Conservation (phyloP, 805 yeast species). For the Nakazawaea pomicola region DNA sequence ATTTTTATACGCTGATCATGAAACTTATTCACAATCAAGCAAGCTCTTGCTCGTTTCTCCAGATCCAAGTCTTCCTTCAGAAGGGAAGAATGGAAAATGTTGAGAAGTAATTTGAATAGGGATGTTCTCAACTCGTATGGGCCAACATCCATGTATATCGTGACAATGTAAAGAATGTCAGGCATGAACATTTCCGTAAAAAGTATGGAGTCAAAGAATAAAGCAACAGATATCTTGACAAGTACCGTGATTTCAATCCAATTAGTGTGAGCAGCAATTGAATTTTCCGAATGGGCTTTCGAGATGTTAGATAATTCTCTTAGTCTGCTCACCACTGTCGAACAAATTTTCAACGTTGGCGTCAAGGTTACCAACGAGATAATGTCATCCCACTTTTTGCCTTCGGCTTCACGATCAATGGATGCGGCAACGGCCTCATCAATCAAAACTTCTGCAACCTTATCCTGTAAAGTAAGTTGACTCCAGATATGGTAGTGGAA, state of each 20-base stretch:
- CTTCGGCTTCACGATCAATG: slow-evolving; percentile 73
- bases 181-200: slow-evolving; percentile 63
- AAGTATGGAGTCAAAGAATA: slow-evolving; percentile 65
- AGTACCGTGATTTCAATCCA: slow-evolving; percentile 72
- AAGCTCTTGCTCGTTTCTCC: slow-evolving; percentile 35
- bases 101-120: slow-evolving; percentile 56
- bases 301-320: slow-evolving; percentile 48
- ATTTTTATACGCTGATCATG: slow-evolving; percentile 63
- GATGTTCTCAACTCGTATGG: slow-evolving; percentile 53
- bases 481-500: slow-evolving; percentile 66
- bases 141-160: slow-evolving; percentile 52
- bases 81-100: slow-evolving; percentile 65
- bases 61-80: slow-evolving; percentile 48
- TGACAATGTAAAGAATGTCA: slow-evolving; percentile 63
- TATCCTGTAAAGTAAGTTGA: slow-evolving; percentile 54
- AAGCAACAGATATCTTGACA: slow-evolving; percentile 54
- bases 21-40: slow-evolving; percentile 39
- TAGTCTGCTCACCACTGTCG: slow-evolving; percentile 54
- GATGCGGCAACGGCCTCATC: slow-evolving; percentile 75
- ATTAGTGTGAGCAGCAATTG: slow-evolving; percentile 44
- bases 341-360: slow-evolving; percentile 72
- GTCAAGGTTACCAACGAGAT: slow-evolving; percentile 56
- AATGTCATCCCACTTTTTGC: slow-evolving; percentile 59
- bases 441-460: slow-evolving; percentile 50
- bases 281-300: slow-evolving; percentile 32